Conservation (phyloP, 2,329 filamentous ascomycete genomes). For the Pseudogymnoascus sp. region DNA sequence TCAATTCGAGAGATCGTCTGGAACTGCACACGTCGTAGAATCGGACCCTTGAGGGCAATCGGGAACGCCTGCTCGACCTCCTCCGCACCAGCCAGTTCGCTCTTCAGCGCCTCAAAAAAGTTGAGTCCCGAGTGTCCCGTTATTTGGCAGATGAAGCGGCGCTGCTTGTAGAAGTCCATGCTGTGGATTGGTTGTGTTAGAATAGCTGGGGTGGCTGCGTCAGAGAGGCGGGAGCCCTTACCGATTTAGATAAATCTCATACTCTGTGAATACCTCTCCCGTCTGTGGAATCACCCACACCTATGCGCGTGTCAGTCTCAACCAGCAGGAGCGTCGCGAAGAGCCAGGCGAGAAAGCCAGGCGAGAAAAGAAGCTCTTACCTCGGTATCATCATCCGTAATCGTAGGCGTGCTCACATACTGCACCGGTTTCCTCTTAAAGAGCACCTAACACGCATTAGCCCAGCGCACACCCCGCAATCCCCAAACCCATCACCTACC, state of each 20-base stretch:
- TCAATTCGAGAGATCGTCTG: slow-evolving; percentile 84
- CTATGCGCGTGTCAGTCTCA: slow-evolving; percentile 38
- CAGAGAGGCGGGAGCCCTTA: slow-evolving; percentile 35
- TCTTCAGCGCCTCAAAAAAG: slow-evolving; percentile 87
- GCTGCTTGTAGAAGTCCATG: slow-evolving; percentile 88
- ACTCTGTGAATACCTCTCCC: slow-evolving; percentile 78
- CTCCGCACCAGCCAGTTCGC: slow-evolving; percentile 75
- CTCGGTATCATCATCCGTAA: slow-evolving; percentile 76
- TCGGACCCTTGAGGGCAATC: slow-evolving; percentile 80
- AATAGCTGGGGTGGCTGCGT: slow-evolving; percentile 19
- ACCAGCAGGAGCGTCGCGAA: slow-evolving; percentile 14
- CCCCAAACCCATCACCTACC: background rate
- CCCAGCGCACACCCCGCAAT: slow-evolving; percentile 6
- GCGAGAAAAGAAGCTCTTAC: slow-evolving; percentile 39
- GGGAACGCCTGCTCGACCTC: slow-evolving; percentile 91
- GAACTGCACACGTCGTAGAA: slow-evolving; percentile 85
- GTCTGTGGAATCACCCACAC: slow-evolving; percentile 89
- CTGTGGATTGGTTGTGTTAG: slow-evolving; percentile 43
- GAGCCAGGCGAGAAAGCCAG: slow-evolving; percentile 3
- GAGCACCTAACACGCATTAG: slow-evolving; percentile 55
- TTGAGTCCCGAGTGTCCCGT: slow-evolving; percentile 85
- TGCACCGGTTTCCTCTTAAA: slow-evolving; percentile 94
- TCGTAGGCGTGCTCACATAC: slow-evolving; percentile 60
- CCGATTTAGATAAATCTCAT: slow-evolving; percentile 81
- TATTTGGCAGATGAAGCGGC: slow-evolving; percentile 89